A percentile compares a stretch with the other conserved stretches of the same genome.
phyloP scores from a whole-genome alignment of 176 grass and related monocot species.

The Musa troglodytarum region DNA sequence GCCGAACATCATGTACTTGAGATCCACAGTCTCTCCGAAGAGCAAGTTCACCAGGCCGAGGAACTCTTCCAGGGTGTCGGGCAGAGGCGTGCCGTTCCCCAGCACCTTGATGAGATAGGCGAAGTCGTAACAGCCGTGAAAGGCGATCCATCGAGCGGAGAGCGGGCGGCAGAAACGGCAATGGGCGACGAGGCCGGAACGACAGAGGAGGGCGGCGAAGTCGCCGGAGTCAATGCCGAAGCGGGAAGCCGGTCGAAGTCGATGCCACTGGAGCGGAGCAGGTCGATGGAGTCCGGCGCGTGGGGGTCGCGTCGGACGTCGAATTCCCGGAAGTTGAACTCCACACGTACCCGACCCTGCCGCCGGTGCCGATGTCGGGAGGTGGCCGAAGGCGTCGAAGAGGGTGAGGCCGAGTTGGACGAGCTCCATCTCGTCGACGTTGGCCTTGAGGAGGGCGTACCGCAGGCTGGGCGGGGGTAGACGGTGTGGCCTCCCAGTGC shows the following conservation, averaged over 20 bases:
- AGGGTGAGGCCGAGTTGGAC: constrained; percentile 12
- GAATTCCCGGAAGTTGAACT: constrained; percentile 8
- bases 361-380: neutral
- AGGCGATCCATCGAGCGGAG: neutral
- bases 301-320: neutral
- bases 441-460: constrained; percentile 2
- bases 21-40: constrained; percentile 6
- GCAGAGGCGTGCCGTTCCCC: neutral
- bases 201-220: neutral
- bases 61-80: constrained; percentile 14
- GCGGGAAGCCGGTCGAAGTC: neutral
- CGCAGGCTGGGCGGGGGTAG: neutral
- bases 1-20: constrained; percentile 26
- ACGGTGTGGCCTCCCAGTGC: too few relatives aligned
- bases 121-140: neutral
- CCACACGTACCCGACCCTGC: neutral
- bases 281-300: neutral
- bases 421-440: neutral
- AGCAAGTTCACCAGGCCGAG: neutral
- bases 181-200: neutral
- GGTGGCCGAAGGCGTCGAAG: neutral
- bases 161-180: neutral
- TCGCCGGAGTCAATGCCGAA: neutral
- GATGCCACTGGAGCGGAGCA: neutral
- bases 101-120: neutral